Evolutionary conservation across 2,329 filamentous ascomycete species (phyloP), one percentile per base, ranked within the genome.

Genomic region (Alternaria arborescens): DNA sequence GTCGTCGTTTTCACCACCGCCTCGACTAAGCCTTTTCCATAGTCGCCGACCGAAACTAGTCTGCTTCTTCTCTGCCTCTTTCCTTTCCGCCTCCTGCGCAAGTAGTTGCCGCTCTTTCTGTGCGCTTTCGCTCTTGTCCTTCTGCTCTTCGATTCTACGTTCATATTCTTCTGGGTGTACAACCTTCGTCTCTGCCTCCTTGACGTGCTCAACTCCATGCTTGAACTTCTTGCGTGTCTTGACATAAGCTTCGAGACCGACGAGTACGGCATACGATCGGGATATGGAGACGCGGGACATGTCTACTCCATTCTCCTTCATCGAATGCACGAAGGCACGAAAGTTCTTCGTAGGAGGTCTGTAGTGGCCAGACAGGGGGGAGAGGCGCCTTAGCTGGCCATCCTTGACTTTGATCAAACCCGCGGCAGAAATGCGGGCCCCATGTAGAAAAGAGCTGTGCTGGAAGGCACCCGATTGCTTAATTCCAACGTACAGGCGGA

Each of bases 381-480:
- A 91, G 8, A 96, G 82, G 52, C 88, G 89, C 2, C 86, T 84
- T n/a, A 97, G 77, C 30, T 91, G 87, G 1, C 94, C 94, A 67
- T 93, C 84, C 74, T 92, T 92, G 73, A 97, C 89, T 76, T 91
- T 93, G 75, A 97, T 93, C 26, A 94, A 82, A 0, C 94, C 94
- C 4, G 94, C 94, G 0, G 93, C 89, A 0, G 89, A 88, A 53
- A 97, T 93, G 12, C 93, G 88, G 10, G 89, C 86, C 24, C 93
- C 94, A 63, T 94, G 91, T 1, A 97, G 83, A 71, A 97, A 97
- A 0, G 92, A 95, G 12, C 90, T 94, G 78, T 97, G 94, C 71
- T 97, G 94, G 72, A 97, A 97, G 5, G 91, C 88, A 11, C 94
- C 94, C 4, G 89, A 90, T 76, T 91, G 88, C 73, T 97, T 97